phyloP scores from a whole-genome alignment of 2,329 filamentous ascomycete species.

The Thelonectria blattea region DNA sequence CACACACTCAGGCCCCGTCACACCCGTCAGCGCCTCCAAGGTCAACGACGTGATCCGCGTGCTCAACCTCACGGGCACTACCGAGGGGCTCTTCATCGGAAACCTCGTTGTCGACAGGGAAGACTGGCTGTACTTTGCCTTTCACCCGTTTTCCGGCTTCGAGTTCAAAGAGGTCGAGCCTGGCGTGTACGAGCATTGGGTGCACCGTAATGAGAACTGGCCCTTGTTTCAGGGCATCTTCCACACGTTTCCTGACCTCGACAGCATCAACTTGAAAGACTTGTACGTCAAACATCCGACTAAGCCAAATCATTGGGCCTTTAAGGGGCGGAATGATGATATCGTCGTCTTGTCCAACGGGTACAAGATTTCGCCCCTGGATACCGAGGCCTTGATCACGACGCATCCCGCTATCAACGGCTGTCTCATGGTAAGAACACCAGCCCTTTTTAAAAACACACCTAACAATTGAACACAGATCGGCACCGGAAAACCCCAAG shows the following conservation, averaged over 20 bases:
- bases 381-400: conserved; percentile 37
- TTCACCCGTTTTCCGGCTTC: conserved; percentile 44
- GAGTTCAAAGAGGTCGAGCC: conserved; percentile 42
- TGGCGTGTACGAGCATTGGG: conserved; percentile 42
- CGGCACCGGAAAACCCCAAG: conserved; percentile 37
- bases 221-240: conserved; percentile 43
- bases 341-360: conserved; percentile 41
- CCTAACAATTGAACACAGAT: conserved; percentile 10
- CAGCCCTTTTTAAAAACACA: neutral
- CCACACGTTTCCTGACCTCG: conserved; percentile 39
- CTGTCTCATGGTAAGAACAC: conserved; percentile 27
- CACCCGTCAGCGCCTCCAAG: conserved; percentile 35
- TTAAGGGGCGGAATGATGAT: conserved; percentile 40
- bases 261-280: conserved; percentile 41
- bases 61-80: conserved; percentile 44
- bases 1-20: conserved; percentile 35
- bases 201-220: conserved; percentile 40
- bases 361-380: conserved; percentile 41
- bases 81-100: conserved; percentile 44
- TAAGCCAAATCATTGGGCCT: conserved; percentile 40
- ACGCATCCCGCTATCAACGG: conserved; percentile 37
- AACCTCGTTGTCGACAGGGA: conserved; percentile 37
- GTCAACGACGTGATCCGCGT: conserved; percentile 43
- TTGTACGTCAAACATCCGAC: conserved; percentile 38
- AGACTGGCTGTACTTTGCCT: conserved; percentile 43